Conservation (phyloP, 148 eudicot genomes). For the Camellia sinensis region DNA sequence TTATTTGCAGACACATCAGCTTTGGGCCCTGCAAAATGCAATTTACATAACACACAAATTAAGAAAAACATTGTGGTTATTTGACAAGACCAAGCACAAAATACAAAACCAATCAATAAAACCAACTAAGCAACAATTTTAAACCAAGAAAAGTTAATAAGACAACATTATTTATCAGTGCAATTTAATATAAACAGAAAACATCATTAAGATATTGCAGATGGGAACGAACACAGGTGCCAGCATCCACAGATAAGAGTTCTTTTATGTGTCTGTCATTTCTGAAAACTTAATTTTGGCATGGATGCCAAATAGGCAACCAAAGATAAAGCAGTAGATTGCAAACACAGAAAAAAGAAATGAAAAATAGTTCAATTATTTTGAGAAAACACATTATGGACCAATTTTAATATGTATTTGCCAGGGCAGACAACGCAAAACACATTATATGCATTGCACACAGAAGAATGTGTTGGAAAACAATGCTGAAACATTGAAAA, state of each 20-base stretch:
- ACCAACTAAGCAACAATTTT: not conserved
- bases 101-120: not conserved
- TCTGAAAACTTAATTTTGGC: not conserved
- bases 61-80: not conserved
- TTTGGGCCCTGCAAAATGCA: constrained; percentile 35
- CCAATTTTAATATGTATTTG: not conserved
- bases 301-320: not conserved
- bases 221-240: not conserved
- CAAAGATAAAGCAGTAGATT: not conserved
- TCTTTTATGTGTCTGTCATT: not conserved
- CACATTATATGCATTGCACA: not conserved
- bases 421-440: not conserved
- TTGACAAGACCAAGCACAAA: not conserved
- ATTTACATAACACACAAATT: not conserved
- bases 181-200: not conserved
- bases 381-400: not conserved
- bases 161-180: not conserved
- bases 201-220: not conserved
- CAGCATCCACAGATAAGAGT: not conserved
- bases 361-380: not conserved
- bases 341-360: not conserved
- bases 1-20: constrained; percentile 37
- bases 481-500: not conserved
- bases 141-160: not conserved
- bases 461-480: not conserved